These are phyloP conservation scores for Pichia insulana DNA, from an alignment of 805 yeast genomes.

Conservation along the genomic window DNA sequence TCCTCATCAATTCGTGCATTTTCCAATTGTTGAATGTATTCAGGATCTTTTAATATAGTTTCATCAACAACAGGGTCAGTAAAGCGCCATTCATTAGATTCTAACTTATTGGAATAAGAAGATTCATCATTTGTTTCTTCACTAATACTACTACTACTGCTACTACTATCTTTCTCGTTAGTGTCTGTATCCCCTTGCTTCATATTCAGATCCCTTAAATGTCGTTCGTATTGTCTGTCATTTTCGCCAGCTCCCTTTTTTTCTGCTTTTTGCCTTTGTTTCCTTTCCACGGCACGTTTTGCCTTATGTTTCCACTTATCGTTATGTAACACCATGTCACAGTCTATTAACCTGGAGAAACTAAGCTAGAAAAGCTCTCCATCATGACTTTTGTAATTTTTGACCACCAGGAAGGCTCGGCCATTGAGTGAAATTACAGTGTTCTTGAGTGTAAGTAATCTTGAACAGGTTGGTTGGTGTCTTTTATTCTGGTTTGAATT, in stretches of 20 bases:
- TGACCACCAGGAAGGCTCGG: no score
- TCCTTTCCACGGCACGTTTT: constrained; percentile 31
- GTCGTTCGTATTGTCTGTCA: no score
- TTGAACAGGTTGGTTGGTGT: no score
- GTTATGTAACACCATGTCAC: constrained; percentile 44
- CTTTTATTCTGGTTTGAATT: no score
- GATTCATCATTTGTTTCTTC: no score
- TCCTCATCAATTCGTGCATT: constrained; percentile 4
- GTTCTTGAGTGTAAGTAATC: no score
- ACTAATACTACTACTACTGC: no score
- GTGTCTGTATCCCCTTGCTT: neutral
- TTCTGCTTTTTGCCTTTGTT: constrained; percentile 29
- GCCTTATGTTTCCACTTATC: constrained; percentile 45
- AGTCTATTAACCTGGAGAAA: no score
- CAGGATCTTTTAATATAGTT: constrained; percentile 17
- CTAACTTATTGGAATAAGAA: no score
- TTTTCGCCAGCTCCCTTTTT: constrained; percentile 10
- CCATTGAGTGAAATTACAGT: no score
- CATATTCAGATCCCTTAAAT: no score
- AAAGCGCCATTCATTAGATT: constrained; percentile 25
- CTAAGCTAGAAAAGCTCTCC: no score
- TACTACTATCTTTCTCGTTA: neutral
- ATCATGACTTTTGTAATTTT: constrained; percentile 30
- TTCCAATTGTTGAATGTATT: constrained; percentile 11
- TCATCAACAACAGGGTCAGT: constrained; percentile 14